phyloP scores from a whole-genome alignment of 148 eudicot genomes.

The Hydrangea macrophylla region DNA sequence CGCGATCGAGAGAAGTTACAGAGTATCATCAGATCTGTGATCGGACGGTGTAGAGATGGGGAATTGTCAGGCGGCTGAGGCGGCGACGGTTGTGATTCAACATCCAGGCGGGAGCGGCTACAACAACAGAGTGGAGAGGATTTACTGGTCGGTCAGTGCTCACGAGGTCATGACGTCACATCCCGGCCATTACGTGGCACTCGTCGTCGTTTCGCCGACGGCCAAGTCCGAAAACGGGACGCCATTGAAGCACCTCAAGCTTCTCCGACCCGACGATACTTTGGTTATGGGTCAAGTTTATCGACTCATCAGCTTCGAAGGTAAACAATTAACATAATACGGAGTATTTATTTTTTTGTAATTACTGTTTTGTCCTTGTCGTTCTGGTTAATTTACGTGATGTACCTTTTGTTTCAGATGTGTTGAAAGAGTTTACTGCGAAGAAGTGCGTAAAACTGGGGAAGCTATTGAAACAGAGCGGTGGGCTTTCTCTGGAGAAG shows the following conservation, averaged over 20 bases:
- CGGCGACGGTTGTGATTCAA: slow-evolving; percentile 59
- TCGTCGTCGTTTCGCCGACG: slow-evolving; percentile 31
- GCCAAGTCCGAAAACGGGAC: slow-evolving; percentile 12
- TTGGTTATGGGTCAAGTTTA: slow-evolving; percentile 67
- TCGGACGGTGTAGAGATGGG: slow-evolving; percentile 45
- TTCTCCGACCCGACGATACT: slow-evolving; percentile 59
- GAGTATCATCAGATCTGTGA: neutral
- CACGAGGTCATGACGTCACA: slow-evolving; percentile 59
- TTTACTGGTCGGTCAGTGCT: slow-evolving; percentile 49
- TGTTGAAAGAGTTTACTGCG: slow-evolving; percentile 56
- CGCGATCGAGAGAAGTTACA: neutral
- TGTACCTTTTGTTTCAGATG: slow-evolving; percentile 33
- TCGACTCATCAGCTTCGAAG: slow-evolving; percentile 71
- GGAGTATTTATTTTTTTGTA: neutral
- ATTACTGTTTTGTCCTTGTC: neutral
- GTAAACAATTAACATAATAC: slow-evolving; percentile 13
- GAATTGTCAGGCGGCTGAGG: slow-evolving; percentile 79
- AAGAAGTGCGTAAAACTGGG: slow-evolving; percentile 62
- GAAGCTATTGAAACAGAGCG: slow-evolving; percentile 53
- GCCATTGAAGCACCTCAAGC: slow-evolving; percentile 50
- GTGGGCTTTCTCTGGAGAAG: slow-evolving; percentile 26
- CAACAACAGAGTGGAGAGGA: slow-evolving; percentile 44
- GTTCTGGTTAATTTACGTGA: neutral
- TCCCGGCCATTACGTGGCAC: slow-evolving; percentile 71
- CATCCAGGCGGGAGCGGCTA: no score